These are phyloP conservation scores for Grosmannia clavigera DNA, from an alignment of 2,329 filamentous ascomycete genomes.

Conservation along the genomic window DNA sequence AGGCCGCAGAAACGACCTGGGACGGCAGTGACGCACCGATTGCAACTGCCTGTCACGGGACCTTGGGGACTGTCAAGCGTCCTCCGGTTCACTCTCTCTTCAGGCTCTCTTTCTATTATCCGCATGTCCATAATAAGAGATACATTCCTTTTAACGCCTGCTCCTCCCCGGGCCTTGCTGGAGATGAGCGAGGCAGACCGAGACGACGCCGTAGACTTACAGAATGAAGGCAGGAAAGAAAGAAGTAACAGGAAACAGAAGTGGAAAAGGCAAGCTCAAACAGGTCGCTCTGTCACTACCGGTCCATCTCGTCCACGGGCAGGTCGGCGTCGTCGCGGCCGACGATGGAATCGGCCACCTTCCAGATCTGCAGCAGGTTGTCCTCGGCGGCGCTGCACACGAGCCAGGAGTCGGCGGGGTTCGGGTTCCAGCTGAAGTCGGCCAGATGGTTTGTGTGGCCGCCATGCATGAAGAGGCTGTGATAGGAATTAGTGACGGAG, in stretches of 20 bases:
- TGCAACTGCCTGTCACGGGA: background rate
- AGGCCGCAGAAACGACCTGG: background rate
- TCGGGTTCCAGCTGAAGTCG: constrained; percentile 96
- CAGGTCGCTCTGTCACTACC: constrained; percentile 23
- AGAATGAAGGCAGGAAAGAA: background rate
- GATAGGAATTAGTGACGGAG: constrained; percentile 12
- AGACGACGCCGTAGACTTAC: background rate
- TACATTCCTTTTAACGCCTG: background rate
- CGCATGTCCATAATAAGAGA: background rate
- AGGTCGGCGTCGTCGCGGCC: constrained; percentile 65
- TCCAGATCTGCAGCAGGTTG: constrained; percentile 93
- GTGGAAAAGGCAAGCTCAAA: background rate
- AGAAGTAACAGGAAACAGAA: background rate
- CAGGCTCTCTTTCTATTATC: background rate
- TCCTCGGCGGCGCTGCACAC: constrained; percentile 93
- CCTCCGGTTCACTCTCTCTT: background rate
- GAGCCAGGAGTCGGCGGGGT: constrained; percentile 89
- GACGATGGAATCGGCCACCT: constrained; percentile 70
- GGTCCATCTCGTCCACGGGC: constrained; percentile 64
- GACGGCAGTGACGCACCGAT: background rate
- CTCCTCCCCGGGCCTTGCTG: background rate
- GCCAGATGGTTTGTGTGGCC: constrained; percentile 94
- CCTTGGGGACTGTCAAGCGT: too few relatives aligned
- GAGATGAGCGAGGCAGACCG: background rate
- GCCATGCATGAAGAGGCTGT: constrained; percentile 90